Percentiles rank a stretch among this genome's conserved stretches.
These are phyloP conservation scores for Daldinia vernicosa DNA, from an alignment of 495 filamentous ascomycete genomes.

Conservation along the genomic window DNA sequence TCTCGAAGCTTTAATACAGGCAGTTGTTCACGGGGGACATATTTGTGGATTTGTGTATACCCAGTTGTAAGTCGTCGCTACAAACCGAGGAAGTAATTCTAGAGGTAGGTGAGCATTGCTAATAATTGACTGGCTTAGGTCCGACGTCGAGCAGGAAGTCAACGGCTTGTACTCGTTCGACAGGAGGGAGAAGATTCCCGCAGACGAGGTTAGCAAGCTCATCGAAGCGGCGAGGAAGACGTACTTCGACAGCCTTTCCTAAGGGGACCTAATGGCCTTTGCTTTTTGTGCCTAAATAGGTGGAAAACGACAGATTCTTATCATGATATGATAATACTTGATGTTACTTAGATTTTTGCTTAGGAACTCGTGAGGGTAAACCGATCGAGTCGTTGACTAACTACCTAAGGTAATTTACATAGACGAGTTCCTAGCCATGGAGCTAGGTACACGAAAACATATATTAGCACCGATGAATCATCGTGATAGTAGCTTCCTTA, in stretches of 20 bases:
- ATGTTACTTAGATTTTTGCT: too few relatives aligned
- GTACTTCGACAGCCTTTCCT: conserved; percentile 43
- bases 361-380: too few relatives aligned
- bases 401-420: too few relatives aligned
- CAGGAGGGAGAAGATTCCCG: conserved; percentile 57
- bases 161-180: conserved; percentile 72
- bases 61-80: conserved; percentile 43
- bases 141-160: conserved; percentile 71
- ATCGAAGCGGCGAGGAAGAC: conserved; percentile 43
- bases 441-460: too few relatives aligned
- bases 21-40: conserved; percentile 42
- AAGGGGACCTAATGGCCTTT: conserved; percentile 4
- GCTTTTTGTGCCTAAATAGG: neutral
- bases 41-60: conserved; percentile 49
- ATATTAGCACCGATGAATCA: too few relatives aligned
- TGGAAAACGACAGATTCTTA: too few relatives aligned
- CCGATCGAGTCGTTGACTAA: too few relatives aligned
- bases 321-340: too few relatives aligned
- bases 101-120: neutral
- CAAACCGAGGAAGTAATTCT: neutral
- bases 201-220: conserved; percentile 45
- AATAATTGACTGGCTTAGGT: conserved; percentile 37
- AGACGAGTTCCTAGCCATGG: too few relatives aligned
- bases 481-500: too few relatives aligned
- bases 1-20: conserved; percentile 42